Percentiles rank a stretch among this genome's conserved stretches.
phyloP scores from a whole-genome alignment of 306 rosid species.

The Cicer judaicum region DNA sequence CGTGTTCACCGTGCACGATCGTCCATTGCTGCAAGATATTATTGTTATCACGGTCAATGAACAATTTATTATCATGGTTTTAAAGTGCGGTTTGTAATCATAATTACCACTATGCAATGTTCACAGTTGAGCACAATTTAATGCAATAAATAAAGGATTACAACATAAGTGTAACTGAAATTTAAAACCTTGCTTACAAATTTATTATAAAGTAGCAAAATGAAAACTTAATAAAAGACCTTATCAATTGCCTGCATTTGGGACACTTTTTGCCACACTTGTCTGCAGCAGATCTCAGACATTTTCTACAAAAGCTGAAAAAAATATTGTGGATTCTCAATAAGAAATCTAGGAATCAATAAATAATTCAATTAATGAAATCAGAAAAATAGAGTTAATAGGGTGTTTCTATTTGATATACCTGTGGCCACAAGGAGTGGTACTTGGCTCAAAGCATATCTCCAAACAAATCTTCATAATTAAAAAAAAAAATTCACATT shows the following conservation, averaged over 20 bases:
- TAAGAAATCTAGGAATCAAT: slow-evolving; percentile 35
- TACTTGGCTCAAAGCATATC: slow-evolving; percentile 93
- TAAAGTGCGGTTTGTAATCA: neutral
- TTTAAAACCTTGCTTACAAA: neutral
- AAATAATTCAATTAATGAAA: neutral
- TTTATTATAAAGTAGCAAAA: neutral
- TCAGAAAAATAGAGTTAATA: neutral
- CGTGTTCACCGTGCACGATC: slow-evolving; percentile 93
- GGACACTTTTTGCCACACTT: slow-evolving; percentile 96
- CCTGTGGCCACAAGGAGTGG: slow-evolving; percentile 99
- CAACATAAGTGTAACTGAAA: no score
- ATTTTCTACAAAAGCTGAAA: slow-evolving; percentile 86
- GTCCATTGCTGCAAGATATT: slow-evolving; percentile 68
- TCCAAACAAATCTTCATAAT: slow-evolving; percentile 83
- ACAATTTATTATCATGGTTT: neutral
- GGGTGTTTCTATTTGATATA: slow-evolving; percentile 30
- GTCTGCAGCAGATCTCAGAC: slow-evolving; percentile 83
- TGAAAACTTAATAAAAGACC: slow-evolving; percentile 49
- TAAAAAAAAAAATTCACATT: slow-evolving; percentile 8
- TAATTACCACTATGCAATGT: neutral
- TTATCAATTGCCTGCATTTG: slow-evolving; percentile 84
- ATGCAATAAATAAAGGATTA: no score
- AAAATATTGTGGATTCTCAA: slow-evolving; percentile 4
- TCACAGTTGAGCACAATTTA: neutral
- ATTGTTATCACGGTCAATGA: neutral